Percentiles rank a stretch among this genome's conserved stretches.
phyloP scores from a whole-genome alignment of 345 rosid genomes.

The Dipteronia dyeriana region DNA sequence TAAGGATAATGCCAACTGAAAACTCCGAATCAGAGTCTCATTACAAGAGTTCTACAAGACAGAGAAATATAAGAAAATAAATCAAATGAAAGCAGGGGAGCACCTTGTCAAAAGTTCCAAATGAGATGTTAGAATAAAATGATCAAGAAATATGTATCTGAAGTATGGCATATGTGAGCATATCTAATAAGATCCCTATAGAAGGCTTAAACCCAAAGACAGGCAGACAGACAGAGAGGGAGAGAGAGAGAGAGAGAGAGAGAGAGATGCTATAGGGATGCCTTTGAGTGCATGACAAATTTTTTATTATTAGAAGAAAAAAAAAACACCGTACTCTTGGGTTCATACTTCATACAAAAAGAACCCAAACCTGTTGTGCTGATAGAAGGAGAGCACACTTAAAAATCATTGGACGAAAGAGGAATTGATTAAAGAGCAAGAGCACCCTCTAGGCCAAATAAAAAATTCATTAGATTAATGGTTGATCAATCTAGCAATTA shows the following conservation, averaged over 20 bases:
- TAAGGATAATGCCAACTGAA: conserved; percentile 68
- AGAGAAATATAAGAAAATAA: conserved; percentile 8
- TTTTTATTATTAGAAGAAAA: too few relatives aligned
- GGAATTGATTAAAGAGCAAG: too few relatives aligned
- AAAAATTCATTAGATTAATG: too few relatives aligned
- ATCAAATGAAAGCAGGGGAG: neutral
- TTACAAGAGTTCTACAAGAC: conserved; percentile 50
- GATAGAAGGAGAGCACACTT: too few relatives aligned
- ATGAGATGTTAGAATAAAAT: neutral
- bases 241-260: too few relatives aligned
- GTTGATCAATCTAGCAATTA: too few relatives aligned
- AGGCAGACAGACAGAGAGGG: neutral
- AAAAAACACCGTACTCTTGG: too few relatives aligned
- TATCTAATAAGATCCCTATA: neutral
- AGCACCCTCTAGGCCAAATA: too few relatives aligned
- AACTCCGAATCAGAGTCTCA: conserved; percentile 62
- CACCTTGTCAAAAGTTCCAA: neutral
- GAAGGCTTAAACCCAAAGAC: neutral
- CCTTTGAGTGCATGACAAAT: neutral
- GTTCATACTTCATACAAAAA: too few relatives aligned
- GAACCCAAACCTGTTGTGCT: too few relatives aligned
- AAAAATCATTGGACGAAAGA: too few relatives aligned
- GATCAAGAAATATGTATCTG: neutral
- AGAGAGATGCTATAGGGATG: neutral
- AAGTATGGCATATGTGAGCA: neutral